These are phyloP conservation scores for Penicillium desertorum DNA, from an alignment of 495 filamentous ascomycete species.

Conservation along the genomic window DNA sequence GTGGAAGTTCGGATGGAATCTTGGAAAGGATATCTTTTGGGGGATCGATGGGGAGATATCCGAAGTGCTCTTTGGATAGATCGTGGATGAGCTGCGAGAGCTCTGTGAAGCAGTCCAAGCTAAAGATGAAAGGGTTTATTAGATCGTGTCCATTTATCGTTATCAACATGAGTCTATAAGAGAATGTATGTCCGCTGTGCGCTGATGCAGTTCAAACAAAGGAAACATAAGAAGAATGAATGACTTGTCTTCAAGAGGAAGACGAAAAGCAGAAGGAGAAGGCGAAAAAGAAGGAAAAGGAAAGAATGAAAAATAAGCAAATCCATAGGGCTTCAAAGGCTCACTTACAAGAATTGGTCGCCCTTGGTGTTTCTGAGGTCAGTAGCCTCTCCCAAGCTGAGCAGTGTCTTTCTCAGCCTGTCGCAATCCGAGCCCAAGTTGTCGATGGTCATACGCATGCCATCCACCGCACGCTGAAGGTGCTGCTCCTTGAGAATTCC, in stretches of 20 bases:
- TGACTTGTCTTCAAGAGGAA: conserved; percentile 20
- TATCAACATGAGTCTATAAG: conserved; percentile 43
- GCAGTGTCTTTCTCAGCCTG: conserved; percentile 56
- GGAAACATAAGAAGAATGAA: conserved; percentile 19
- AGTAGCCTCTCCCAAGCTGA: conserved; percentile 58
- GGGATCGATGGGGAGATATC: conserved; percentile 56
- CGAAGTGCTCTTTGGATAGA: conserved; percentile 57
- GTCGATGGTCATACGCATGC: conserved; percentile 52
- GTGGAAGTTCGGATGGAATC: conserved; percentile 55
- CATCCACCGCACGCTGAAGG: conserved; percentile 47
- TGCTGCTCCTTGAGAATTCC: conserved; percentile 51
- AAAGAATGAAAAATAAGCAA: conserved; percentile 22
- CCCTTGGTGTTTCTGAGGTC: conserved; percentile 59
- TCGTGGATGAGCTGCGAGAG: conserved; percentile 58
- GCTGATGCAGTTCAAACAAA: conserved; percentile 16
- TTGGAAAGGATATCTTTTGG: conserved; percentile 52
- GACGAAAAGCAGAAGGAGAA: conserved; percentile 12
- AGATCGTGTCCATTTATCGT: conserved; percentile 45
- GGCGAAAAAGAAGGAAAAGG: conserved; percentile 8
- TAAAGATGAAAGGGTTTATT: conserved; percentile 44
- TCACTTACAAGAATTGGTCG: conserved; percentile 64
- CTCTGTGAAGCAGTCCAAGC: conserved; percentile 58
- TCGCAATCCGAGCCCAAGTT: conserved; percentile 56
- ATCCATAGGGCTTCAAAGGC: conserved; percentile 25
- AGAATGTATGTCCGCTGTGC: conserved; percentile 20